Conservation (phyloP, 305 asterid genomes). For the Lippia alba region DNA sequence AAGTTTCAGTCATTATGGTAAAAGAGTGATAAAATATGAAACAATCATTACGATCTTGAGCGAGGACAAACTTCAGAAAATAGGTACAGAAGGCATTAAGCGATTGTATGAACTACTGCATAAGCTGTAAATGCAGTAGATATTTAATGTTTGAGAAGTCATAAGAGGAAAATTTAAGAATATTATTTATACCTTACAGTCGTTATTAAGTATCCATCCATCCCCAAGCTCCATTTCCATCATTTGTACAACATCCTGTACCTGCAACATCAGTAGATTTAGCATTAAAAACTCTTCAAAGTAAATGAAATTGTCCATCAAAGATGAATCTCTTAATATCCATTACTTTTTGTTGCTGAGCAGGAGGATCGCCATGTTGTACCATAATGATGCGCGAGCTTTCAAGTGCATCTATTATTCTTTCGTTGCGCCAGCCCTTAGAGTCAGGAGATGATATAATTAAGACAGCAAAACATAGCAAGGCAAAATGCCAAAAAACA, state of each 20-base stretch:
- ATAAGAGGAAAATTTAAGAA: neutral
- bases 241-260: slow-evolving; percentile 62
- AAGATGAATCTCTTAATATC: neutral
- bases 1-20: neutral
- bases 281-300: slow-evolving; percentile 20
- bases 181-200: slow-evolving; percentile 55
- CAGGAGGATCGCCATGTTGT: slow-evolving; percentile 63
- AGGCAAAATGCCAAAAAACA: neutral
- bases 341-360: slow-evolving; percentile 64
- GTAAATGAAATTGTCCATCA: slow-evolving; percentile 19
- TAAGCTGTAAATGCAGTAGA: neutral
- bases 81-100: neutral
- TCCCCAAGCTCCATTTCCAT: slow-evolving; percentile 84
- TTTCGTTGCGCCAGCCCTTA: slow-evolving; percentile 79
- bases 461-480: neutral
- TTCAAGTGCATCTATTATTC: slow-evolving; percentile 47
- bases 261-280: slow-evolving; percentile 42
- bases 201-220: slow-evolving; percentile 56
- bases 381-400: slow-evolving; percentile 66
- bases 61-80: neutral
- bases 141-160: slow-evolving; percentile 12
- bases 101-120: neutral
- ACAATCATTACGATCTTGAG: slow-evolving; percentile 13
- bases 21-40: neutral
- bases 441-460: slow-evolving; percentile 26